phyloP scores from a whole-genome alignment of 805 yeast genomes.

The Starmerella floricola region DNA sequence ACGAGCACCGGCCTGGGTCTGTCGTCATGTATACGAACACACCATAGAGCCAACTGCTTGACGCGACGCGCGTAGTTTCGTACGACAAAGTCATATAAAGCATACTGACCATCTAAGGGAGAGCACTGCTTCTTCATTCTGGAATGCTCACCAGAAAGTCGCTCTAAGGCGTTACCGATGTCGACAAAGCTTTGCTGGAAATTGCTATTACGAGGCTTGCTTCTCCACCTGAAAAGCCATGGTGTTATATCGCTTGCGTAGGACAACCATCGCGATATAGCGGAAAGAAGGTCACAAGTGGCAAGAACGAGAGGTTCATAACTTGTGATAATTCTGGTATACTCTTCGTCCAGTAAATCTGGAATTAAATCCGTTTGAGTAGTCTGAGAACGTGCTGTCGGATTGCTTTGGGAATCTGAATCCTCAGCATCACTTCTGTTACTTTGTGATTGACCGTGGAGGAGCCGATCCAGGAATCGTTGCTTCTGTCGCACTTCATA shows the following conservation, averaged over 20 bases:
- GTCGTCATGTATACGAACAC: conserved; percentile 11
- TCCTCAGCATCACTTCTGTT: too few species aligned
- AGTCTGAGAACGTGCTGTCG: too few species aligned
- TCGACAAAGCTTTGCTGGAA: neutral
- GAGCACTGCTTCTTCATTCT: neutral
- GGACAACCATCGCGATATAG: conserved; percentile 19
- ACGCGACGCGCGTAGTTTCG: conserved; percentile 15
- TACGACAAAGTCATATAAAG: conserved; percentile 16
- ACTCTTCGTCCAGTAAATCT: conserved; percentile 12
- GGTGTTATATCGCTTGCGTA: conserved; percentile 2
- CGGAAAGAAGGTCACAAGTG: conserved; percentile 13
- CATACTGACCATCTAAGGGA: conserved; percentile 9
- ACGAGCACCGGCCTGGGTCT: conserved; percentile 17
- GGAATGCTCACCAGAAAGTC: neutral
- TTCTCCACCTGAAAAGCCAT: neutral
- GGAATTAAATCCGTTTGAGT: too few species aligned
- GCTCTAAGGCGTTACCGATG: neutral
- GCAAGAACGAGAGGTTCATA: conserved; percentile 14
- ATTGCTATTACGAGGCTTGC: neutral
- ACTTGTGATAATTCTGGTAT: conserved; percentile 3
- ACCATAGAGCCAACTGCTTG: conserved; percentile 16
- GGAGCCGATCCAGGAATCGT: too few species aligned
- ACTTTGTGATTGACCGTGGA: too few species aligned
- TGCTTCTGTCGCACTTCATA: conserved; percentile 3
- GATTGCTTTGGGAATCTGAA: too few species aligned